Base-by-base conservation (phyloP, 352 stramenopile genomes). In the Globisporangium orthogonon region DNA sequence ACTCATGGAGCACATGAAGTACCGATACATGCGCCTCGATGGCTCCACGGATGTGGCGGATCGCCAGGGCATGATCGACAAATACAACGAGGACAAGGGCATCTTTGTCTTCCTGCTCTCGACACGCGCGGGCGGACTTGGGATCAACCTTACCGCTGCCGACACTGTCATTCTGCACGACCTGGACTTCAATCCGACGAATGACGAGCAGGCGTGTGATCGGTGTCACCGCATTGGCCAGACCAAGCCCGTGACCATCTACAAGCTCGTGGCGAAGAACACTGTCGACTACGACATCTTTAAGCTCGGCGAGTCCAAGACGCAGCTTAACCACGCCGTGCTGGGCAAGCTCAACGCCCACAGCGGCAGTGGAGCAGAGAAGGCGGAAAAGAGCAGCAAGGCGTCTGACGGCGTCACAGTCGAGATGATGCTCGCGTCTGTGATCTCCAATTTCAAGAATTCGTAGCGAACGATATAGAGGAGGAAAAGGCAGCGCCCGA, bases 91-190 rank as follows among this genome's bases (percentile, higher is more conserved):
- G 67, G 95, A 97, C 63, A 87, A 83, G 43, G 69, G 70, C 17
- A 92, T 98, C 43, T 98, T 98, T 67, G 88, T 98, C 9, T 99
- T 99, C 65, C 74, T 99, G 43, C 67, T 99, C 4, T 98, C 89
- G 46, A 99, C 97, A 6, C 83, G 97, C 33, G 97, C 97, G 2
- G 97, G 97, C 56, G 97, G 97, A 1, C 83, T 99, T 13, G 97
- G 97, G 56, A 99, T 99, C 68, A 99, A 99, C 72, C 72, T 99
- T 46, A 97, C 94, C 11, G 85, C 88, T 13, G 93, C 94, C 18
- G 85, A 94, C 63, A 93, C 83, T 0, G 86, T 95, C n/a, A 92
- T 95, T 56, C 61, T 95, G 39, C 86, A 94, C 40, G 86, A 95
- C 56, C 43, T 94, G 35, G 86, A 95, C 52, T 95, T 94, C 62